Evolutionary conservation across 441 rosid genomes (phyloP).

Genomic region (Hura crepitans): DNA sequence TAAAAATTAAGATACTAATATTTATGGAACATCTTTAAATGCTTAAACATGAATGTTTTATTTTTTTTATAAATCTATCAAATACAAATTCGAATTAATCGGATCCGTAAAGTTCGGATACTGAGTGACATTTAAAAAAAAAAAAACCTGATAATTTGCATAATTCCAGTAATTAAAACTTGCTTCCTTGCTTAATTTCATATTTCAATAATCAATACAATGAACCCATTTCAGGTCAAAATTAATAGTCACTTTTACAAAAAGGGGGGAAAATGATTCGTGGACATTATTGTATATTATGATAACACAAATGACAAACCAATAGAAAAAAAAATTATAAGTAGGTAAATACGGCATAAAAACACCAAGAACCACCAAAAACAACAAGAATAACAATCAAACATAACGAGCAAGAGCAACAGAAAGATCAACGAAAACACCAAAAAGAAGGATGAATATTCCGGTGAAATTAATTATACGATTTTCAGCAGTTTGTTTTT

Average conservation of each 20-base stretch:
- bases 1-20: too few relatives aligned
- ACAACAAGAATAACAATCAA: slow-evolving; percentile 16
- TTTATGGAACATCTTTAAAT: too few relatives aligned
- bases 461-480: slow-evolving; percentile 68
- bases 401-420: slow-evolving; percentile 63
- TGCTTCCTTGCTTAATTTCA: background rate
- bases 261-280: background rate
- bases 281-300: background rate
- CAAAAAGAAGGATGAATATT: slow-evolving; percentile 60
- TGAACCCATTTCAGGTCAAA: background rate
- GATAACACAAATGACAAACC: background rate
- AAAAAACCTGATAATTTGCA: too few relatives aligned
- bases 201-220: background rate
- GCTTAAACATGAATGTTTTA: too few relatives aligned
- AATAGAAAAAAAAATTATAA: background rate
- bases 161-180: too few relatives aligned
- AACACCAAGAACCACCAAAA: too few relatives aligned
- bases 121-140: too few relatives aligned
- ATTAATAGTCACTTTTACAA: background rate
- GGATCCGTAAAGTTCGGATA: too few relatives aligned
- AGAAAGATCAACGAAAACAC: slow-evolving; percentile 68
- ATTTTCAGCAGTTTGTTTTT: slow-evolving; percentile 33
- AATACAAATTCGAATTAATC: too few relatives aligned
- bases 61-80: too few relatives aligned
- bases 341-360: background rate